Conservation (phyloP, 805 yeast genomes). For the Wickerhamiella azyma region DNA sequence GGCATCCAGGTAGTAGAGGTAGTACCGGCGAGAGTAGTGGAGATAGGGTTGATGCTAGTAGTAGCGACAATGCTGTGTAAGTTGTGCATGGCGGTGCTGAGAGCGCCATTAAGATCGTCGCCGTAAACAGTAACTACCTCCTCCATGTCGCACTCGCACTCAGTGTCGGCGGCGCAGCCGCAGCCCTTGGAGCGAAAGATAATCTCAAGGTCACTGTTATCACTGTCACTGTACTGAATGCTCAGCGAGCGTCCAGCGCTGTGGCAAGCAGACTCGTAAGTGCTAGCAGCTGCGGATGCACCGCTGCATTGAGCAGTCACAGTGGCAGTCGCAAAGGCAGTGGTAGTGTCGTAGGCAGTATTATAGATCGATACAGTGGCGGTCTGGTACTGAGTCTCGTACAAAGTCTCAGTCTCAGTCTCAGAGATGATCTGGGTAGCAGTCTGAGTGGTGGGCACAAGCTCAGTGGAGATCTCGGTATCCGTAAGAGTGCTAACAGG, state of each 20-base stretch:
- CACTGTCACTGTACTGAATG: constrained; percentile 15
- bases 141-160: constrained; percentile 4
- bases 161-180: constrained; percentile 7
- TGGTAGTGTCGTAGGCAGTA: neutral
- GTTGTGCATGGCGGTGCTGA: neutral
- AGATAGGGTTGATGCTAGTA: neutral
- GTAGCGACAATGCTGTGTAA: neutral
- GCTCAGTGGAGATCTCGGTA: neutral
- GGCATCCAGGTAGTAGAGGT: constrained; percentile 2
- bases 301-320: constrained; percentile 1
- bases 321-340: neutral
- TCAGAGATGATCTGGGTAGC: neutral
- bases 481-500: constrained; percentile 3
- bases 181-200: constrained; percentile 10
- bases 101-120: neutral
- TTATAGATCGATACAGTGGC: neutral
- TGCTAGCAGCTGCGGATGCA: neutral
- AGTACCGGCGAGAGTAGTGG: neutral
- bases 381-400: neutral
- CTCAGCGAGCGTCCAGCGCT: constrained; percentile 7
- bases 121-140: neutral
- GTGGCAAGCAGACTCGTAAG: neutral
- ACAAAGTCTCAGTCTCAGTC: constrained; percentile 2
- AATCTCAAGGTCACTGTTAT: constrained; percentile 15
- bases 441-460: neutral